Base-by-base conservation (phyloP, 106 monocot genomes). In the Posidonia australis region DNA sequence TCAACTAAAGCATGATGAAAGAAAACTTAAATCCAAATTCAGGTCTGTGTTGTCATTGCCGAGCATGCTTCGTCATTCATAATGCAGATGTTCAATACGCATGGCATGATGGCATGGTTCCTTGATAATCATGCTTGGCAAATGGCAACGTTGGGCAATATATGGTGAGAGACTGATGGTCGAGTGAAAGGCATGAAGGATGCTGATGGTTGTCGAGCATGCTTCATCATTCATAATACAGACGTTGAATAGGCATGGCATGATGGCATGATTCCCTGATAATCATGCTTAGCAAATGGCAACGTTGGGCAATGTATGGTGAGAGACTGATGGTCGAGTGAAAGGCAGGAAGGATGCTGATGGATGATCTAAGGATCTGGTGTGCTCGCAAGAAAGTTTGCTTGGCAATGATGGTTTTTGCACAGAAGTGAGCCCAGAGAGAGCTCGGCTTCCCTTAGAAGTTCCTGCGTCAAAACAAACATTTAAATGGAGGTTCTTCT, bases 401-500 rank as follows among this genome's bases (percentile, higher is more conserved):
- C 77, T 68, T 65, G 55, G 61, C 72, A 83, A 58, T 62, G 31
- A 73, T 69, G 69, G 67, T 62, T 77, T 75, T 74, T 73, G 81
- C 79, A 78, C 72, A 62, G 68, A 79, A 77, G 67, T 64, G 76
- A 83, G 78, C 87, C 77, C 71, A 74, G 67, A 72, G 63, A 76
- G 81, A 83, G 78, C 71, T 79, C 70, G 44, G 42, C 58, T 76
- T 73, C 69, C 70, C 43, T 81, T 81, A 84, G 55, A 58, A 69
- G 76, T 73, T 84, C 88, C 84, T 88, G 84, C 79, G 81, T 74
- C 74, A 88, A 84, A 88, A 79, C 77, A 88, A 88, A 83, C 68
- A 77, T 79, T 83, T 83, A 86, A 80, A 72, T 46, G 26, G 72
- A 68, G 23, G 29, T 69, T 58, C 67, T 72, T 75, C 19, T 52